Evolutionary conservation across 2,329 filamentous ascomycete genomes (phyloP), one percentile per base, ranked within the genome.

Genomic region (Fusarium austroafricanum): DNA sequence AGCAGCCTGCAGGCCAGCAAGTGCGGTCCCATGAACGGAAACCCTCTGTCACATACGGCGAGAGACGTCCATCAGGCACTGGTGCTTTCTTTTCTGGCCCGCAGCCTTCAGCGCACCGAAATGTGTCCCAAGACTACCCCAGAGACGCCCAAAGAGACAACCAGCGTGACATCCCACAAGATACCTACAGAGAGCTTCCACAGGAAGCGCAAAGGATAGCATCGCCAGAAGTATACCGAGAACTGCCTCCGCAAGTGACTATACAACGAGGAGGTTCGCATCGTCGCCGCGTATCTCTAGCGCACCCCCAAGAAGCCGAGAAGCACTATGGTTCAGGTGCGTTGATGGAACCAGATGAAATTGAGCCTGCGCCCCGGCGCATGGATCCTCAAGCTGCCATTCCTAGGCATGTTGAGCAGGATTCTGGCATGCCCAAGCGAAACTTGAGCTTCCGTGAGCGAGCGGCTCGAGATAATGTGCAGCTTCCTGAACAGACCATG

Each of bases 381-480:
- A 43, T 54, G 15, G 71, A 75, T 23, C 65, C 71, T 26, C 67
- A 71, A 18, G 72, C 78, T 4, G 77, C 75, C 11, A 69, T 82
- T 26, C 84, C 85, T 5, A 83, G 84, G 71, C 83, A 86, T 42
- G 87, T 50, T 10, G 70, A 74, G 35, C 65, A 68, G 23, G 64
- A 69, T 10, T 74, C 78, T 10, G 78, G 76, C 15, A 71, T 82
- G 17, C 84, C 85, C 5, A 83, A 85, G 72, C 83, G 86, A 49
- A 87, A 87, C 51, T 72, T 87, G 39, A 90, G 87, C 75, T 87
- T 88, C 75, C 85, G 86, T n/a, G 87, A 89, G 66, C 83, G 86
- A 52, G 82, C 87, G 9, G 81, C 79, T 4, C 81, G 80, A 62
- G 81, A 81, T 47, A 82, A 84, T 20, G 69, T 80, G 39, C 75